Evolutionary conservation across 192 early-diverging fungal genomes (phyloP).

Genomic region (Linnemannia exigua): DNA sequence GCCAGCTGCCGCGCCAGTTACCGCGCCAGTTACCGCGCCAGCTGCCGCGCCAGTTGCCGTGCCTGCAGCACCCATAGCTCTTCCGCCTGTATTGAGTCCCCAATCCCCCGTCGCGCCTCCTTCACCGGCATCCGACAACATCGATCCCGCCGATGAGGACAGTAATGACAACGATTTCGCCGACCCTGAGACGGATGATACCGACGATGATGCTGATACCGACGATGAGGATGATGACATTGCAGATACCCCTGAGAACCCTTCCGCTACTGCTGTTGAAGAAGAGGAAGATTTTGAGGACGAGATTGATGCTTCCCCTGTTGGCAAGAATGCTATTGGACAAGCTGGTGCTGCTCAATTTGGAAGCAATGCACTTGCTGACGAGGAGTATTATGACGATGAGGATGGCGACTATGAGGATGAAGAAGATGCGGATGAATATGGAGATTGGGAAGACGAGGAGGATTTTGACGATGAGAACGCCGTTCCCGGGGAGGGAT

Average conservation of each 20-base stretch:
- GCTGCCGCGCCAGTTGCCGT: too few species aligned
- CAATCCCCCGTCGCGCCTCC: not conserved
- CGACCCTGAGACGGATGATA: slow-evolving; percentile 5
- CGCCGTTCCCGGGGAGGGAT: not conserved
- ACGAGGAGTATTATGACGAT: not conserved
- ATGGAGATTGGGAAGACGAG: not conserved
- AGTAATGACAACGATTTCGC: not conserved
- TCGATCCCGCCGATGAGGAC: not conserved
- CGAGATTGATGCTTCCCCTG: not conserved
- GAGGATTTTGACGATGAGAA: too few species aligned
- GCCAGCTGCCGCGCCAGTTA: too few species aligned
- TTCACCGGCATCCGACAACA: not conserved
- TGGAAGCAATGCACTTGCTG: not conserved
- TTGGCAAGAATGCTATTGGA: not conserved
- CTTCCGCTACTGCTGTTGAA: not conserved
- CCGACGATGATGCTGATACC: not conserved
- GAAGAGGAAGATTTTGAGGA: not conserved
- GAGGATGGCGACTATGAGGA: not conserved
- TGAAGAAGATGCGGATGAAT: not conserved
- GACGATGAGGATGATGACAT: slow-evolving; percentile 8
- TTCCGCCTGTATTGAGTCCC: not conserved
- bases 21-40: not conserved
- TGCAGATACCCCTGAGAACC: too few species aligned
- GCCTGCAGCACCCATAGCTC: not conserved
- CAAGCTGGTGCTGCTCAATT: not conserved